Evolutionary conservation across 108 stramenopile species (phyloP), one percentile per base, ranked within the genome.

Genomic region (Skeletonema potamos): DNA sequence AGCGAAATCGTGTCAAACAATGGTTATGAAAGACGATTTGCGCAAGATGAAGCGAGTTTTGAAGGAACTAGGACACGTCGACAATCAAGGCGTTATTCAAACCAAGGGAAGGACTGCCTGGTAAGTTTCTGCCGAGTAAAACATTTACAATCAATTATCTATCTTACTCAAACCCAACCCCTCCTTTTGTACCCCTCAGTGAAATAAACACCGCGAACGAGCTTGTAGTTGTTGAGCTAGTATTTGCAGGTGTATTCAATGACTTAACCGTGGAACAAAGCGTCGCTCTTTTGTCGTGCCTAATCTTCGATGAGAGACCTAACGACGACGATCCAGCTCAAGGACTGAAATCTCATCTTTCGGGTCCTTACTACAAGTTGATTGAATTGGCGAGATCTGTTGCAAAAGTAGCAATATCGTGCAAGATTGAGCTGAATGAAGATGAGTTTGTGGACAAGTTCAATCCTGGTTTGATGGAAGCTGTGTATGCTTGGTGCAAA

Each of bases 81-180:
- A 97, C 77, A 80, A 84, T 32, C 86, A 94, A 12, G 96, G 91
- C 6, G 96, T 99, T 46, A 95, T 99, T 63, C 94, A 97, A 73
- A 92, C 97, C 17, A 99, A 99, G 76, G 99, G 99, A 20, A 79
- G 98, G 36, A 94, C 97, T n/a, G 98, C 98, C 6, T 98, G 98
- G 48, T 51, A 22, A 51, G 48, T 51, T 24, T 20, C 1, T 17
- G 11, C 58, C 66, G 28, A 17, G 58, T 18, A 28, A 12, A 8
- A 18, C 10, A 30, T 24, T 33, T 34, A 8, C 9, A 4, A 4
- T 6, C 4, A 8, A 54, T 11, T 30, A 30, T 17, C 58, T 59
- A 1, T 34, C 11, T 58, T 34, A 33, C 18, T 13, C 27, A 59
- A 30, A 24, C 32, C 18, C 18, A 59, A 17, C 1, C 28, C 33